Evolutionary conservation across 306 rosid genomes (phyloP), one percentile per base, ranked within the genome.

Genomic region (Nissolia schottii): DNA sequence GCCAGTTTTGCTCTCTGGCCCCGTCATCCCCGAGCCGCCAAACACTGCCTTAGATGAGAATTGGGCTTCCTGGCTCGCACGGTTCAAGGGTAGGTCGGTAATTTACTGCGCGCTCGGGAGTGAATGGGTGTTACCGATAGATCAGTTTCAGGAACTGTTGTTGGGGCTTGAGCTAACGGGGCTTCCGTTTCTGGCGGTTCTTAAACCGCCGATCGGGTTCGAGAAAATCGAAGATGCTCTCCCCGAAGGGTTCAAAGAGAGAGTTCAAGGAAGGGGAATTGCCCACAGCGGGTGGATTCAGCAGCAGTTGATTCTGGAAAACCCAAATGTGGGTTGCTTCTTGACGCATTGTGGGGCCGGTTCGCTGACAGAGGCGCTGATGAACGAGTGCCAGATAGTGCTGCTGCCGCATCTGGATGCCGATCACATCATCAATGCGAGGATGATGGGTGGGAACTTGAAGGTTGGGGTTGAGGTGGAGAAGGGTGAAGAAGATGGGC

Each of bases 341-440:
- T 50, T 88, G 4, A 86, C 90, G 1, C 93, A 88, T 55, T 79
- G 88, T 41, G 94, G 91, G 0, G 67, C 87, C 0, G 89, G 86
- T 40, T 86, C 91, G 3, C 25, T 84, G 16, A 34, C 71, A 1
- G 89, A 89, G 79, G 89, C 77, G 4, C 7, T 84, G 7, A 53
- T 78, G 38, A 84, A 41, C 7, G 41, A 71, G 48, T 84, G 88
- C 32, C 79, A 64, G 64, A 37, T 74, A 11, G 73, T 74, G 45
- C 43, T 88, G 40, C 4, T 86, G 3, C 91, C 94, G 6, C 62
- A 58, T 0, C 14, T 78, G 2, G 77, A n/a, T 10, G 27, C 59
- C 23, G 91, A 88, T 58, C 88, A 86, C 1, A 27, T 81, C 2
- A 38, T 71, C 7, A 79, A 66, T 46, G 86, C 88, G 9, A 71